Base-by-base conservation (phyloP, 306 rosid genomes). In the Alnus rubra region DNA sequence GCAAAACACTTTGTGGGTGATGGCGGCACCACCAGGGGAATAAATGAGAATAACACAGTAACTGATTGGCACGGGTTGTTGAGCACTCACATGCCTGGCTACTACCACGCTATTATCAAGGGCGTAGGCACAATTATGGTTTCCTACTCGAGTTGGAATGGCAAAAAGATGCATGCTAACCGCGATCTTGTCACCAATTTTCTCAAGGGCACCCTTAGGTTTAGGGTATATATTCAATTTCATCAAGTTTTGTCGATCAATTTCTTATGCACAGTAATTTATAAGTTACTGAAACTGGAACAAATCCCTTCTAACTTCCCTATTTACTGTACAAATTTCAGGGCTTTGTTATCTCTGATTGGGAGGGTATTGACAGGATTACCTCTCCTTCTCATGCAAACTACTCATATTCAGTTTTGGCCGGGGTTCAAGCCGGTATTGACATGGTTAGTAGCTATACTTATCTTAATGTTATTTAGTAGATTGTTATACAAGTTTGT, bases 1-100 rank as follows among this genome's bases (percentile, higher is more conserved):
- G 98, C 97, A 64, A 95, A 95, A 92, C 98, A 95, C 79, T 95
- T 71, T 52, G 70, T 95, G 62, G 98, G 98, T 79, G 98, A 95
- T 76, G 98, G 98, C 49, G 98, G 98, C 76, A 95, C 98, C 18
- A 89, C 67, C 76, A 82, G 80, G 83, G 98, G 98, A 55, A 88
- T 95, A 74, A 88, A 95, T 69, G 98, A 91, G 86, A 88, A 92
- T 85, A 95, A 95, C 80, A 95, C 99, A 5, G 37, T 89, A 13
- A 79, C 82, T 47, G 71, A 30, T 80, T 88, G 19, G 73, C 78
- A 88, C 33, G 97, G 89, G 39, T 81, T 95, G 90, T 86, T 84
- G 19, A 56, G 71, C 74, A 88, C 89, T 86, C 98, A 91, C 87
- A 88, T 91, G 98, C 98, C 94, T 49, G 98, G 88, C 39, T 93